Base-by-base conservation (phyloP, 1,284 basidiomycete genomes). In the Apiotrichum laibachii region DNA sequence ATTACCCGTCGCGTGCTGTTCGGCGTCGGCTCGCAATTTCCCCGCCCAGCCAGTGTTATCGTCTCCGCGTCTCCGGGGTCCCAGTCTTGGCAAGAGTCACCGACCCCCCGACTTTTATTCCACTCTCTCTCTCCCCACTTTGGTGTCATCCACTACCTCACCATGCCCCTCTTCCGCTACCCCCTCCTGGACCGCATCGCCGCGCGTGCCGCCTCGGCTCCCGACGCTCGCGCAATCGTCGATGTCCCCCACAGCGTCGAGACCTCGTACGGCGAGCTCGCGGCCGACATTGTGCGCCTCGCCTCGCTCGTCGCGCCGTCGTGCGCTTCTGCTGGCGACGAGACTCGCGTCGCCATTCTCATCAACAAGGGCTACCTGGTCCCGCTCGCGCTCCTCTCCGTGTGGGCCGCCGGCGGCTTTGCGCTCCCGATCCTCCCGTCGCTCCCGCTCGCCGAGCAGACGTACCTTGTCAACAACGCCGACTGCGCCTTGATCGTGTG, bases 361-460 rank as follows among this genome's bases (percentile, higher is more conserved):
- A 59, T 60, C 37, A 61, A 67, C 33, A 72, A 72, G 60, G 68
- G 70, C 0, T 72, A 72, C 47, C 60, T 68, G 12, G 64, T 65
- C 4, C 62, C 66, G 18, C 57, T 72, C 1, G 63, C 64, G 12
- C 61, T 70, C 35, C 60, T 70, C 22, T 46, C 66, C 3, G 60
- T 52, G 9, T 71, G 68, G 70, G 65, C 71, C 5, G 67, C 67
- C 1, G 73, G 72, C 18, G 72, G 72, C 5, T 56, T 76, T 50
- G 68, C 66, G 42, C 64, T 77, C 1, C 72, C 72, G 0, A 58
- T 75, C 3, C 64, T 77, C 16, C 67, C 74, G 16, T 60, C 62
- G 9, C 65, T 73, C 50, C 75, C 75, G 22, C 49, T 72, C 2
- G 62, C 72, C 5, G 75, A 77, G 54, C 71, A 75, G 55, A 53